Evolutionary conservation across 2,329 filamentous ascomycete species (phyloP).

Genomic region (Botrytis aclada): DNA sequence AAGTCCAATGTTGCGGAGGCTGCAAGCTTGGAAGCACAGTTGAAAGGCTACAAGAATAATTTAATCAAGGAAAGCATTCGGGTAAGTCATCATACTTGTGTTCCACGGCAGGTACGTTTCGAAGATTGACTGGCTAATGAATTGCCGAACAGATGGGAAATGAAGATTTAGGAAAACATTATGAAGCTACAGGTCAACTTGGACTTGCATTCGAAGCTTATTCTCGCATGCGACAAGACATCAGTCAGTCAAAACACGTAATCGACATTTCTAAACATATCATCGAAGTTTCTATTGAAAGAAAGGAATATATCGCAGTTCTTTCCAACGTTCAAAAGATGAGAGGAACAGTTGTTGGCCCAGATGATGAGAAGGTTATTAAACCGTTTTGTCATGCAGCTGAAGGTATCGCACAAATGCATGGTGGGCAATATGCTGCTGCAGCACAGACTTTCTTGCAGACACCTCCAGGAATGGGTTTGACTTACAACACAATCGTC

Average conservation of each 20-base stretch:
- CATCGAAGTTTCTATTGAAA: constrained; percentile 71
- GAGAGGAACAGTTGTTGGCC: constrained; percentile 43
- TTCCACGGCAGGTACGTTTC: background rate
- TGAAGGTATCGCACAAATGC: constrained; percentile 60
- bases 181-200: constrained; percentile 74
- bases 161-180: constrained; percentile 84
- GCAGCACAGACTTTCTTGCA: constrained; percentile 66
- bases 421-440: constrained; percentile 54
- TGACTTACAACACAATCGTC: constrained; percentile 66
- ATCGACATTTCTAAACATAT: constrained; percentile 78
- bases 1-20: constrained; percentile 67
- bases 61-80: constrained; percentile 95
- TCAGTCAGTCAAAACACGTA: constrained; percentile 79
- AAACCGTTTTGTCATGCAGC: constrained; percentile 54
- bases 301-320: constrained; percentile 72
- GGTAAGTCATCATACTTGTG: constrained; percentile 48
- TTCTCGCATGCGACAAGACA: constrained; percentile 83
- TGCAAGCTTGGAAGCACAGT: constrained; percentile 73
- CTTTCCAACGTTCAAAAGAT: constrained; percentile 66
- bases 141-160: constrained; percentile 72
- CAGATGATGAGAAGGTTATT: constrained; percentile 46
- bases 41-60: constrained; percentile 95
- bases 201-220: constrained; percentile 72
- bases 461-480: constrained; percentile 43
- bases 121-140: background rate